Percentiles rank a stretch among this genome's conserved stretches.
These are phyloP conservation scores for Colletotrichum tamarilloi DNA, from an alignment of 2,329 filamentous ascomycete genomes.

Conservation along the genomic window DNA sequence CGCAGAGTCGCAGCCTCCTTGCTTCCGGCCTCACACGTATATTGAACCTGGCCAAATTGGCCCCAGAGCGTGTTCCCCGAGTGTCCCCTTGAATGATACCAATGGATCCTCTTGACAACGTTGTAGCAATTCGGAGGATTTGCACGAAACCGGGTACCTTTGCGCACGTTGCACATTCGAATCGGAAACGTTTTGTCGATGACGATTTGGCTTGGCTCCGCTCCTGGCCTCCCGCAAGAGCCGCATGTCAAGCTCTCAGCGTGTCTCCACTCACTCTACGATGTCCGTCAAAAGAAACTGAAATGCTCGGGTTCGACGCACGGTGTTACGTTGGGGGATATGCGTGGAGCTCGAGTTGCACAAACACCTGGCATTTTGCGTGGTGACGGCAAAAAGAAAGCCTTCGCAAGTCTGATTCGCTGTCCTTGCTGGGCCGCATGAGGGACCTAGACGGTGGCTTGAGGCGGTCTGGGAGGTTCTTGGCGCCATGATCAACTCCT, in stretches of 20 bases:
- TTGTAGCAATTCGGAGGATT: not conserved
- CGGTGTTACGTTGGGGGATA: not conserved
- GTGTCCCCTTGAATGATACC: not conserved
- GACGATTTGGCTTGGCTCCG: not conserved
- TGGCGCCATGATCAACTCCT: not conserved
- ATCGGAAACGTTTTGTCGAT: not conserved
- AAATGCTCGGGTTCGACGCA: not conserved
- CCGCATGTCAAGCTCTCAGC: constrained; percentile 9
- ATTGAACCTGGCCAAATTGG: not conserved
- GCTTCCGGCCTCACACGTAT: not conserved
- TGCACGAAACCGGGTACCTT: not conserved
- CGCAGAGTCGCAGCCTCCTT: not conserved
- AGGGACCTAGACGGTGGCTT: not conserved
- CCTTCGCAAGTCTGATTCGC: not conserved
- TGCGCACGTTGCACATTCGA: constrained; percentile 1
- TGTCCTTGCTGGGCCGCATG: not conserved
- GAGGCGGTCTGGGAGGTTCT: constrained; percentile 9
- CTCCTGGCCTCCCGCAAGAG: not conserved
- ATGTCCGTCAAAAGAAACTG: not conserved
- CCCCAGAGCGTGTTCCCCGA: not conserved
- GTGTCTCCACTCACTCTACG: not conserved
- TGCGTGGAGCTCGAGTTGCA: constrained; percentile 4
- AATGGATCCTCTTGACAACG: not conserved
- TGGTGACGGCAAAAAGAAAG: constrained; percentile 12
- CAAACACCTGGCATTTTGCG: not conserved